phyloP scores from a whole-genome alignment of 2,329 filamentous ascomycete genomes.

The Periconia macrospinosa region DNA sequence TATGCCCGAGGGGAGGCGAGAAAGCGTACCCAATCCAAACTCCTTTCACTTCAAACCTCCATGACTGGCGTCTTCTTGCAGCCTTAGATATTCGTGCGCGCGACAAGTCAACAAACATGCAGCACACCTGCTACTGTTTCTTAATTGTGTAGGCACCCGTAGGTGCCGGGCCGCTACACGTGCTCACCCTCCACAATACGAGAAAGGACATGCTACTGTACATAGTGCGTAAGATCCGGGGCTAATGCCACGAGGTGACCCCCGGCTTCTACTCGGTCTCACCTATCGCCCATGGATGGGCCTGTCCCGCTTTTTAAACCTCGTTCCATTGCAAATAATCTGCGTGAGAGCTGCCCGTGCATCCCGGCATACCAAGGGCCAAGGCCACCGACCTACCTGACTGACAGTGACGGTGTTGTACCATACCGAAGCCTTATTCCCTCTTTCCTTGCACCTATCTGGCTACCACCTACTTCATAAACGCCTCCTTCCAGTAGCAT shows the following conservation, averaged over 20 bases:
- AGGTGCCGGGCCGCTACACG: not conserved
- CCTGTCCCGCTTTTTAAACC: slow-evolving; percentile 3
- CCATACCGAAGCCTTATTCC: slow-evolving; percentile 7
- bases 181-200: not conserved
- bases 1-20: too few relatives aligned
- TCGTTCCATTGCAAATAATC: not conserved
- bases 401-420: too few relatives aligned
- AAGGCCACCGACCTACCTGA: not conserved
- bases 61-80: too few relatives aligned
- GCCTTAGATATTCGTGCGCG: too few relatives aligned
- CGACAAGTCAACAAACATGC: too few relatives aligned
- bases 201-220: not conserved
- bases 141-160: too few relatives aligned
- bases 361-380: not conserved
- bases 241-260: not conserved
- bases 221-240: not conserved
- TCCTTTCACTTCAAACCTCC: too few relatives aligned
- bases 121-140: too few relatives aligned
- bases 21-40: too few relatives aligned
- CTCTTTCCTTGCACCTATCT: not conserved
- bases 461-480: slow-evolving; percentile 28
- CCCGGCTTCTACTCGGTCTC: not conserved
- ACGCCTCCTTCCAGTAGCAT: slow-evolving; percentile 12
- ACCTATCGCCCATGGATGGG: not conserved
- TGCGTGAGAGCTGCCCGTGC: slow-evolving; percentile 9